Evolutionary conservation across 169 alveolate species (phyloP).

Genomic region (Sarcocystis neurona): DNA sequence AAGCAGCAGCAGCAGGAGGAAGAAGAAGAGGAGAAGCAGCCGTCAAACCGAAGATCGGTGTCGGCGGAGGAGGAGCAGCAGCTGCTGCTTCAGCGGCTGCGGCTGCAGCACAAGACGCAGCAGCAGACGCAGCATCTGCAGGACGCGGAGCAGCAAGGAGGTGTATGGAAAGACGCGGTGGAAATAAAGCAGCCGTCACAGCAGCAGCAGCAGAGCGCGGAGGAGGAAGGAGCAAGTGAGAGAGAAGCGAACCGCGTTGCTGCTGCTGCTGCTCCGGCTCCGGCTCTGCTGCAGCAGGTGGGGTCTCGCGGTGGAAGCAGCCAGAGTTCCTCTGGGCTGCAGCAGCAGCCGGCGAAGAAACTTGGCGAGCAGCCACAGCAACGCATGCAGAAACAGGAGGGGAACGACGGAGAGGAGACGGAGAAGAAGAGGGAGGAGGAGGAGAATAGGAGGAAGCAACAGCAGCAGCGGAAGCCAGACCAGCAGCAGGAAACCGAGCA

Average conservation of each 20-base stretch:
- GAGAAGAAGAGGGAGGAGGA: background rate
- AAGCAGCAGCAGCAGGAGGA: background rate
- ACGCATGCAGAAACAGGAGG: background rate
- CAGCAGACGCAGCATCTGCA: background rate
- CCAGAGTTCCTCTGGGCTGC: too few species aligned
- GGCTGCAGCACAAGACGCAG: background rate
- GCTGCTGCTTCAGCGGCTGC: too few species aligned
- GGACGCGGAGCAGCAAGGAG: background rate
- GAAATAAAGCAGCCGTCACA: too few species aligned
- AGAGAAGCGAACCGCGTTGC: too few species aligned
- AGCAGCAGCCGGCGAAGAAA: too few species aligned
- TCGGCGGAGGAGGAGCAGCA: background rate
- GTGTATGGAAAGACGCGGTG: background rate
- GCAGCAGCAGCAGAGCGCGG: too few species aligned
- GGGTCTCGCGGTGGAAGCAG: too few species aligned
- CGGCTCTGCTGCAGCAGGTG: too few species aligned
- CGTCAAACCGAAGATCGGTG: background rate
- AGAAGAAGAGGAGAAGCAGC: background rate
- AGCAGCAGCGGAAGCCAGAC: background rate
- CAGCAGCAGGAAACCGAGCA: too few species aligned
- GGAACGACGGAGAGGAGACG: background rate
- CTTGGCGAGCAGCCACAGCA: too few species aligned
- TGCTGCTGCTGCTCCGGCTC: too few species aligned
- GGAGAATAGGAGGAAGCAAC: background rate
- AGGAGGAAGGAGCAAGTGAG: too few species aligned